phyloP scores from a whole-genome alignment of 2,329 filamentous ascomycete genomes.

The Aspergillus ochraceoroseus region DNA sequence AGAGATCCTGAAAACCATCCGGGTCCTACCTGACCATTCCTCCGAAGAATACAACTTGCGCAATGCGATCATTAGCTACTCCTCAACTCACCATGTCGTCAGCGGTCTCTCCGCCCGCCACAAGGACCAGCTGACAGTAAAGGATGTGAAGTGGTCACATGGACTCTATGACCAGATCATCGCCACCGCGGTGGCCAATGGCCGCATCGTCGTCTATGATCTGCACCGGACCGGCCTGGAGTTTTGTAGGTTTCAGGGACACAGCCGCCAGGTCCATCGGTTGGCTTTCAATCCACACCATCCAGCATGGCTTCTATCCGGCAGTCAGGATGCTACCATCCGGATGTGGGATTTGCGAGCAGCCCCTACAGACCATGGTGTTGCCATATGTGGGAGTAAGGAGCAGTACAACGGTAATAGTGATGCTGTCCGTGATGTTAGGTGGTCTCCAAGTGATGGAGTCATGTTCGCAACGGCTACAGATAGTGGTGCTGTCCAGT shows the following conservation, averaged over 20 bases:
- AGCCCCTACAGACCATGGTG: constrained; percentile 46
- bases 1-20: constrained; percentile 62
- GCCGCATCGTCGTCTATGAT: constrained; percentile 62
- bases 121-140: constrained; percentile 57
- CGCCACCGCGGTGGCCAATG: constrained; percentile 60
- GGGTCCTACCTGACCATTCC: constrained; percentile 53
- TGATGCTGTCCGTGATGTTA: constrained; percentile 59
- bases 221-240: constrained; percentile 58
- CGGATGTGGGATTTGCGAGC: constrained; percentile 61
- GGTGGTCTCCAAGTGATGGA: constrained; percentile 61
- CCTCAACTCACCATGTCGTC: constrained; percentile 48
- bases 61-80: constrained; percentile 55
- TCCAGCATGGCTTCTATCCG: constrained; percentile 57
- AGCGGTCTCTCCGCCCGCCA: constrained; percentile 46
- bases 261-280: constrained; percentile 61
- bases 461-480: constrained; percentile 61
- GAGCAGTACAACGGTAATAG: constrained; percentile 54
- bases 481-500: constrained; percentile 59
- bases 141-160: constrained; percentile 65
- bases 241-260: constrained; percentile 59
- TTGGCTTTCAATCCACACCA: constrained; percentile 61
- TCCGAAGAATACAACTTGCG: constrained; percentile 61
- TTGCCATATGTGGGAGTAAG: constrained; percentile 52
- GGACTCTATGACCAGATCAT: constrained; percentile 56
- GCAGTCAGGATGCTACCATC: constrained; percentile 60